phyloP scores from a whole-genome alignment of 2,329 filamentous ascomycete species.

The Chrysosphaeria jannelii region DNA sequence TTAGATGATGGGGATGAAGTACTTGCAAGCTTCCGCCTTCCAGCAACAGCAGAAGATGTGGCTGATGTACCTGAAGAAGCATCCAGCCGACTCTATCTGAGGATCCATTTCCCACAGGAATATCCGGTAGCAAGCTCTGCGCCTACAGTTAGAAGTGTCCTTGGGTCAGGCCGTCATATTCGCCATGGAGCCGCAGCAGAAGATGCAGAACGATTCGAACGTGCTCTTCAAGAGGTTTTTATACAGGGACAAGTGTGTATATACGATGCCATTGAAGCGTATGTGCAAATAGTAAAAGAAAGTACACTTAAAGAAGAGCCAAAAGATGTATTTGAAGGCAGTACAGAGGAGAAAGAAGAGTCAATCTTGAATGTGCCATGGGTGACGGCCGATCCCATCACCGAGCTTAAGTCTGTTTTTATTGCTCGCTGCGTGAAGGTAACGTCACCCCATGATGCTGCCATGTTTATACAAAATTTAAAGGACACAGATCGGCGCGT shows the following conservation, averaged over 20 bases:
- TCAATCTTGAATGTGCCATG: conserved; percentile 20
- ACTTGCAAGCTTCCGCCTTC: too few relatives aligned
- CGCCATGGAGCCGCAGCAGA: conserved; percentile 41
- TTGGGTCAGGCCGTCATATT: conserved; percentile 9
- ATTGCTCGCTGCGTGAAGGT: conserved; percentile 48
- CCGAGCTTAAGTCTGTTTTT: conserved; percentile 71
- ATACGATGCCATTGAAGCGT: conserved; percentile 68
- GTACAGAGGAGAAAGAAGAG: conserved; percentile 2
- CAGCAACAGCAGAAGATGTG: too few relatives aligned
- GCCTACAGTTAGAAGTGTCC: conserved; percentile 45
- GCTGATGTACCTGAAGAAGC: too few relatives aligned
- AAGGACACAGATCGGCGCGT: conserved; percentile 59
- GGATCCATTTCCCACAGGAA: conserved; percentile 33
- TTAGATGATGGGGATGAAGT: conserved; percentile 7
- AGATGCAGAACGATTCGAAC: conserved; percentile 36
- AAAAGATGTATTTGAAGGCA: conserved; percentile 4
- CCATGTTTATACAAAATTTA: conserved; percentile 40
- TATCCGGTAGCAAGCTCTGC: conserved; percentile 38
- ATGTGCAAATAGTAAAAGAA: too few relatives aligned
- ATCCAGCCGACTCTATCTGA: conserved; percentile 18
- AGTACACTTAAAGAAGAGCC: conserved; percentile 8
- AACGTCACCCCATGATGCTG: conserved; percentile 37
- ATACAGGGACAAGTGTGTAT: conserved; percentile 51
- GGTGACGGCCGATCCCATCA: conserved; percentile 41
- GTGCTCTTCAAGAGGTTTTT: conserved; percentile 37